These are phyloP conservation scores for Termitomyces sp. DNA, from an alignment of 768 basidiomycete species.

Conservation along the genomic window DNA sequence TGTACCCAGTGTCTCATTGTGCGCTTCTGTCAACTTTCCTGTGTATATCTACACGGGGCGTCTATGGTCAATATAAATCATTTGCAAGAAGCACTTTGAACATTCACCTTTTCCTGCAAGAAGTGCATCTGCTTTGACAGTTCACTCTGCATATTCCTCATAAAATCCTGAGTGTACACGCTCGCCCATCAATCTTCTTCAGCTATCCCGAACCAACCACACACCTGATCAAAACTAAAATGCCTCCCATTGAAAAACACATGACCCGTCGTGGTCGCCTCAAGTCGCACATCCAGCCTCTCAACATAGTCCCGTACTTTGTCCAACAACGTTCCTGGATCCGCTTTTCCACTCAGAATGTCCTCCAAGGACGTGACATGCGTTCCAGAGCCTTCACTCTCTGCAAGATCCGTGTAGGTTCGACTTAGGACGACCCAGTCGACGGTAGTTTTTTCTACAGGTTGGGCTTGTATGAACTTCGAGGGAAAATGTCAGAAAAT, in stretches of 20 bases:
- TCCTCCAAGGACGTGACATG: slow-evolving; percentile 29
- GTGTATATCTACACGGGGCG: slow-evolving; percentile 49
- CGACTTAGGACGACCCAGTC: slow-evolving; percentile 40
- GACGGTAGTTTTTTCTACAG: slow-evolving; percentile 24
- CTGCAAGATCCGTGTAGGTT: slow-evolving; percentile 35
- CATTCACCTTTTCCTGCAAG: slow-evolving; percentile 68
- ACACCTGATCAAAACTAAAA: slow-evolving; percentile 56
- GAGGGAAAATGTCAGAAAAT: neutral
- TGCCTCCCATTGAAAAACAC: slow-evolving; percentile 91
- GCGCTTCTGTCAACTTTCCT: slow-evolving; percentile 53
- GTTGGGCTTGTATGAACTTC: slow-evolving; percentile 37
- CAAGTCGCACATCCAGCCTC: slow-evolving; percentile 46
- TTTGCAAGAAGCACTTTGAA: neutral
- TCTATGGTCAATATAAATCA: neutral
- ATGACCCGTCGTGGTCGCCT: slow-evolving; percentile 48
- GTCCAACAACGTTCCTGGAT: slow-evolving; percentile 33
- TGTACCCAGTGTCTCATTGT: slow-evolving; percentile 48
- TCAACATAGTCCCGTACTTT: slow-evolving; percentile 51
- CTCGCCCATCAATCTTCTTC: neutral
- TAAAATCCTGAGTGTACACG: slow-evolving; percentile 50
- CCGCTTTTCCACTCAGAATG: slow-evolving; percentile 31
- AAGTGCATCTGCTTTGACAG: slow-evolving; percentile 57
- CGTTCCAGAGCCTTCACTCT: slow-evolving; percentile 25
- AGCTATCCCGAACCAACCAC: slow-evolving; percentile 22
- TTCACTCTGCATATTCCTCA: slow-evolving; percentile 61